phyloP scores from a whole-genome alignment of 2,329 filamentous ascomycete species.

The Pezicula radicicola region DNA sequence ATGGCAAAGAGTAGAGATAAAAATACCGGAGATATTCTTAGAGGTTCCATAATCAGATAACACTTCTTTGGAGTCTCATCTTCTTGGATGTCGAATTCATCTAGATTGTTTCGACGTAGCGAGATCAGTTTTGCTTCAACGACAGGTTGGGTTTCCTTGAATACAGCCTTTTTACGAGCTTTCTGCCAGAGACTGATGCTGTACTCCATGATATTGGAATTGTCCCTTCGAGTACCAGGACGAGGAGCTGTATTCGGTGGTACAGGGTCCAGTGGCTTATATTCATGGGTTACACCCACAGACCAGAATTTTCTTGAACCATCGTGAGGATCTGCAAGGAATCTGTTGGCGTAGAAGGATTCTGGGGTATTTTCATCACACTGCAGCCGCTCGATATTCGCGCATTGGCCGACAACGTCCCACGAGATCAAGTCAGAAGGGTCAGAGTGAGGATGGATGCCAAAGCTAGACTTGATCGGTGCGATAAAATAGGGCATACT shows the following conservation, averaged over 20 bases:
- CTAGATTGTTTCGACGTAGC: conserved; percentile 80
- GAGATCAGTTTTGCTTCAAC: conserved; percentile 71
- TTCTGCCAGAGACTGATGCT: conserved; percentile 73
- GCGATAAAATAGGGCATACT: conserved; percentile 83
- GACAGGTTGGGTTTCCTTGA: conserved; percentile 74
- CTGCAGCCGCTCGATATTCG: conserved; percentile 28
- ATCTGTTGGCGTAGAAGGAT: conserved; percentile 49
- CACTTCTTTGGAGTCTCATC: conserved; percentile 45
- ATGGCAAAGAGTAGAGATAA: not conserved
- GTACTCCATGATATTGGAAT: conserved; percentile 75
- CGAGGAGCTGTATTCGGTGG: conserved; percentile 51
- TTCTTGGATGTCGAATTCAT: conserved; percentile 55
- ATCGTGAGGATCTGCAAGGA: conserved; percentile 55
- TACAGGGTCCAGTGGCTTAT: conserved; percentile 63
- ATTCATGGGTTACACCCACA: conserved; percentile 47
- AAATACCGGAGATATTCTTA: conserved; percentile 73
- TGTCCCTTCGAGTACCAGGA: conserved; percentile 39
- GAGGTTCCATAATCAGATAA: conserved; percentile 72
- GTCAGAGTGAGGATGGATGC: conserved; percentile 4
- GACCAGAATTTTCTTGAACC: conserved; percentile 62
- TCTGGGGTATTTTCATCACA: conserved; percentile 41
- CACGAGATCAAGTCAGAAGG: conserved; percentile 53
- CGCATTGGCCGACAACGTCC: conserved; percentile 42
- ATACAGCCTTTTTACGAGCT: conserved; percentile 46
- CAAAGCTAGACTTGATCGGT: conserved; percentile 41